Base-by-base conservation (phyloP, 78 protist genomes). In the Andalucia godoyi region DNA sequence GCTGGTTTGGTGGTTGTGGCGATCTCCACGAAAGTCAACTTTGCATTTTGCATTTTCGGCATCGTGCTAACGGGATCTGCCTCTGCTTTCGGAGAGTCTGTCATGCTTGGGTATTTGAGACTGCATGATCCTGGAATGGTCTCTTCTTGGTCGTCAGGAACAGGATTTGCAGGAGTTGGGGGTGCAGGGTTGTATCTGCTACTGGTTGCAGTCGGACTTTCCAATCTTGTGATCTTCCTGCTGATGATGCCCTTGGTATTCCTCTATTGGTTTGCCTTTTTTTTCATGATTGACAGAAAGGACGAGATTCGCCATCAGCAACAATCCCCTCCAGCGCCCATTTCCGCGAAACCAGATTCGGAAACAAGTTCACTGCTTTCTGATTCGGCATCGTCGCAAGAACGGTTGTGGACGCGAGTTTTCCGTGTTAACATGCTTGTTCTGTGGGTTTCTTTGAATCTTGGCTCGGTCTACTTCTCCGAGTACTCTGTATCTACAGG, bases 61-160 rank as follows among this genome's bases (percentile, higher is more conserved):
- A 73, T 66, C 6, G 66, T 77, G 41, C 43, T 75, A 2, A 33
- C 60, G 59, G 88, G 88, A 32, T 52, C 38, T 17, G 66, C 67
- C 12, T 46, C 75, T 25, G 36, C 81, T 32, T 72, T 76, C 58
- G 88, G 84, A 38, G 84, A 83, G 72, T 38, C 70, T 33, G 81
- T 83, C 29, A 12, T 59, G 23, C 51, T 76, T 10, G 66, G 80
- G 1, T 74, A 71, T 33, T 29, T 84, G 54, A 66, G 65, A 40
- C 66, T n/a, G 41, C 70, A 66, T 39, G 62, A 66, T 4, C 21
- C 82, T 4, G 75, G 51, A 5, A 0, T 77, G 10, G 83, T 84
- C 29, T 51, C 63, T 53, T 81, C 71, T 12, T 84, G 90, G 90
- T 79, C 85, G 29, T 66, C 76, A 17, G 90, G 90, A 21, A 84